Evolutionary conservation across 495 filamentous ascomycete species (phyloP).

Genomic region (Xylaria nigripes): DNA sequence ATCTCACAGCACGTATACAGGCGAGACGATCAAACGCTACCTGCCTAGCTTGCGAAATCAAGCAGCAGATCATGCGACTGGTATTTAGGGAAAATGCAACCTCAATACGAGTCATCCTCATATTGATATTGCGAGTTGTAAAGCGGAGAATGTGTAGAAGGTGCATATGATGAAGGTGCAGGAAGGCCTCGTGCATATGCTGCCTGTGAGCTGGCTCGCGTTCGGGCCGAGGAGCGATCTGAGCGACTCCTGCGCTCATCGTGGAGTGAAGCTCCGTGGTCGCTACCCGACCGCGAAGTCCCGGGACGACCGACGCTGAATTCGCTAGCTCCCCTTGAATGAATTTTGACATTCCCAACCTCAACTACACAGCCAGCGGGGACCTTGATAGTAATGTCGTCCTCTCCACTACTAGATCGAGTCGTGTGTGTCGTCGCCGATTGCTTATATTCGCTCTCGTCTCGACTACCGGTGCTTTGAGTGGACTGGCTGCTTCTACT

Average conservation of each 20-base stretch:
- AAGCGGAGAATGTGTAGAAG: conserved; percentile 12
- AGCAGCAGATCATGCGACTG: background rate
- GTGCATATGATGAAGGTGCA: conserved; percentile 18
- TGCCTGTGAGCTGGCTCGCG: conserved; percentile 35
- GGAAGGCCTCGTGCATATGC: conserved; percentile 32
- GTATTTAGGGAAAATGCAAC: background rate
- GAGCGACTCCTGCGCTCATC: conserved; percentile 38
- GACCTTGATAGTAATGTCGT: conserved; percentile 48
- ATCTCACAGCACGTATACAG: background rate
- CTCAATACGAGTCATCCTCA: conserved; percentile 10
- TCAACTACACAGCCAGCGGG: conserved; percentile 39
- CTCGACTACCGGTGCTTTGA: conserved; percentile 44
- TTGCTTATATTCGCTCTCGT: conserved; percentile 49
- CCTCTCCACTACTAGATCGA: conserved; percentile 34
- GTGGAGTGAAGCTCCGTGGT: conserved; percentile 35
- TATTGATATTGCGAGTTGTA: conserved; percentile 13
- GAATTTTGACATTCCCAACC: conserved; percentile 43
- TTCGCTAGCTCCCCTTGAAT: conserved; percentile 44
- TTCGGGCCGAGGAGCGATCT: conserved; percentile 30
- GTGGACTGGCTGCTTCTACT: conserved; percentile 45
- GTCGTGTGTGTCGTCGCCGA: conserved; percentile 50
- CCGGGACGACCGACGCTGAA: conserved; percentile 39
- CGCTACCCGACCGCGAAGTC: conserved; percentile 27
- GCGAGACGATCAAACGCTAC: background rate
- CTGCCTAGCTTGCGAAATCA: background rate